Conservation (phyloP, 1,139 yeast species). For the Tardiomyces blankii region DNA sequence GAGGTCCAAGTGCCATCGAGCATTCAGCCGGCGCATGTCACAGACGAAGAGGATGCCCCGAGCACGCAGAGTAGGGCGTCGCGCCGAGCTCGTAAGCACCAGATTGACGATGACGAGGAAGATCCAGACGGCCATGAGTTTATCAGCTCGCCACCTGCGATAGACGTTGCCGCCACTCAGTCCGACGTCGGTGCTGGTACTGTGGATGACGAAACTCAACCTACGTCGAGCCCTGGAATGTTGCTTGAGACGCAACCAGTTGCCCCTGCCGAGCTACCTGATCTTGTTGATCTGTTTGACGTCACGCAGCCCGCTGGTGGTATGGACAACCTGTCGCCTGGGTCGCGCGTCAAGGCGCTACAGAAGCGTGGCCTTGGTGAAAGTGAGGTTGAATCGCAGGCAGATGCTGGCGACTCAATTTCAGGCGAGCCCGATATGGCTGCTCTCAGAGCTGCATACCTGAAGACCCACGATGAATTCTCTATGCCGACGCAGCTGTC, state of each 20-base stretch:
- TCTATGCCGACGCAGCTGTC: conserved; percentile 11
- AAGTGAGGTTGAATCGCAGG: neutral
- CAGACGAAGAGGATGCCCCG: neutral
- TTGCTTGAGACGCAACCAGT: neutral
- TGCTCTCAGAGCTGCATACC: conserved; percentile 3
- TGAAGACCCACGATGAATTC: conserved; percentile 2
- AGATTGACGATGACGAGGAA: conserved; percentile 18
- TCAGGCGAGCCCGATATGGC: conserved; percentile 2
- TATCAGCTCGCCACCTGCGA: neutral
- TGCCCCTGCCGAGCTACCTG: neutral
- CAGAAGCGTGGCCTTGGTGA: neutral
- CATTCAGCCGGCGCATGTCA: neutral
- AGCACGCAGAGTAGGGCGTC: neutral
- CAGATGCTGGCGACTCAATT: conserved; percentile 4
- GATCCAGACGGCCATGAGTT: conserved; percentile 16
- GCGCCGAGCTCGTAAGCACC: conserved; percentile 6
- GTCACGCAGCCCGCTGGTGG: conserved; percentile 6
- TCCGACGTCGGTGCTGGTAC: neutral
- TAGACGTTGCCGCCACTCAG: neutral
- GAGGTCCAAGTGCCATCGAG: neutral
- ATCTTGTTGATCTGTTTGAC: conserved; percentile 4
- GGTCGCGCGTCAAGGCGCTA: neutral
- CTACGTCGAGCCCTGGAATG: neutral
- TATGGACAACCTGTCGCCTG: conserved; percentile 4
- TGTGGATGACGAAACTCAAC: neutral